These are phyloP conservation scores for Cupressus sempervirens DNA, from an alignment of 75 land plant species.

Conservation along the genomic window DNA sequence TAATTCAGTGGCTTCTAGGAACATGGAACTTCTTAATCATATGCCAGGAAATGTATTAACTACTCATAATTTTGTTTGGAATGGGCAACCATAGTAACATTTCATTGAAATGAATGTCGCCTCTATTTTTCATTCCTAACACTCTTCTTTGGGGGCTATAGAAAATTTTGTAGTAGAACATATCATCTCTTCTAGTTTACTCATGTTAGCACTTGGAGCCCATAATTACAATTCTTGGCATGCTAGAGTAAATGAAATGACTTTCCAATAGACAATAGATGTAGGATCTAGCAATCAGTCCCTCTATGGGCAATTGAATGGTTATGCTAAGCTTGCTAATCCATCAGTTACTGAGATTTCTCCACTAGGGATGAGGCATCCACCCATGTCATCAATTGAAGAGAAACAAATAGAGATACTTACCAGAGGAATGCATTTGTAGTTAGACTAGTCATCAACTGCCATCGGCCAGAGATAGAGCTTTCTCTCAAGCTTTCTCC, in stretches of 20 bases:
- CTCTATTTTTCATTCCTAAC: constrained; percentile 1
- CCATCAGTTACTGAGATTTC: constrained; percentile 3
- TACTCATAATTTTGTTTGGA: neutral
- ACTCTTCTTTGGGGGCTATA: constrained; percentile 6
- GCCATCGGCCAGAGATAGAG: constrained; percentile 24
- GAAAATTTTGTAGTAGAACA: constrained; percentile 4
- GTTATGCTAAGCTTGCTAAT: neutral
- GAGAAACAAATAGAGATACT: neutral
- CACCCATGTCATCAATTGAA: neutral
- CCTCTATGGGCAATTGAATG: constrained; percentile 6
- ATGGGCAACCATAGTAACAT: constrained; percentile 5
- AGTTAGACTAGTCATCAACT: constrained; percentile 10
- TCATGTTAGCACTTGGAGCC: neutral
- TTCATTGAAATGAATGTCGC: constrained; percentile 10
- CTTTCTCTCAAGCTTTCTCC: constrained; percentile 63
- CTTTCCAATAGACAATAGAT: constrained; percentile 21
- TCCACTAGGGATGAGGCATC: neutral
- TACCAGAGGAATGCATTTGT: neutral
- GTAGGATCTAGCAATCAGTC: constrained; percentile 7
- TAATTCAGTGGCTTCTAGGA: constrained; percentile 16
- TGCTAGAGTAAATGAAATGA: constrained; percentile 45
- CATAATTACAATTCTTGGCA: constrained; percentile 45
- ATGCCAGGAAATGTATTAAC: constrained; percentile 2
- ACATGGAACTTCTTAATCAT: constrained; percentile 15
- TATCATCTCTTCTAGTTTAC: neutral